Evolutionary conservation across 495 filamentous ascomycete species (phyloP), one percentile per base, ranked within the genome.

Genomic region (Talaromyces ruber): DNA sequence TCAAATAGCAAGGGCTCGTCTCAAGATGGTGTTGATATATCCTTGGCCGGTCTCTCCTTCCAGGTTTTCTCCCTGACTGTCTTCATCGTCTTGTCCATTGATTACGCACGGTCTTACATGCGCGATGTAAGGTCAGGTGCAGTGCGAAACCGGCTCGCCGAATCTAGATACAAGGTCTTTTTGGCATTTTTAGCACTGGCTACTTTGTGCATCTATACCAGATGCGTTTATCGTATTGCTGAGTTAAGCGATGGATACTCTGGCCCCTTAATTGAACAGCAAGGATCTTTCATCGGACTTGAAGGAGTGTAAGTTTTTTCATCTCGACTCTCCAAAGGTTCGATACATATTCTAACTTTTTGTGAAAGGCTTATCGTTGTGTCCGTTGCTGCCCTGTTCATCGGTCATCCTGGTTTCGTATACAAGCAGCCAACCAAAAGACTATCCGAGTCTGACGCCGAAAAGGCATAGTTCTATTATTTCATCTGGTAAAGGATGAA

Each of bases 31-130:
- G 65, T 72, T 62, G 73, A 83, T 59, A 74, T 81, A 68, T 81
- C 83, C 78, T 77, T 84, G 63, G 82, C 79, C 16, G 82, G 82
- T 64, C 70, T 84, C 21, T 65, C 75, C 2, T 80, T 77, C 67
- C 84, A 87, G 65, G 82, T 84, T 57, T 69, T 77, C 58, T 79
- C 79, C 5, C 67, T 88, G 54, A 64, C 68, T 0, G 57, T 82
- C 24, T 88, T 86, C 77, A 76, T 83, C 22, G 39, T 63, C 11
- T 67, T 87, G 9, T 77, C 73, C 21, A 66, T 66, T 3, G 80
- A 87, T 32, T 88, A 82, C 65, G 85, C 86, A 69, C 81, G 86
- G 58, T 67, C 73, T 24, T 81, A 74, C 69, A 25, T 60, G 18
- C 34, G n/a, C 6, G 16, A 28, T 16, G 16, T 25, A 18, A 60